Evolutionary conservation across 768 basidiomycete genomes (phyloP), one percentile per base, ranked within the genome.

Genomic region (Tubosaeta sp.): DNA sequence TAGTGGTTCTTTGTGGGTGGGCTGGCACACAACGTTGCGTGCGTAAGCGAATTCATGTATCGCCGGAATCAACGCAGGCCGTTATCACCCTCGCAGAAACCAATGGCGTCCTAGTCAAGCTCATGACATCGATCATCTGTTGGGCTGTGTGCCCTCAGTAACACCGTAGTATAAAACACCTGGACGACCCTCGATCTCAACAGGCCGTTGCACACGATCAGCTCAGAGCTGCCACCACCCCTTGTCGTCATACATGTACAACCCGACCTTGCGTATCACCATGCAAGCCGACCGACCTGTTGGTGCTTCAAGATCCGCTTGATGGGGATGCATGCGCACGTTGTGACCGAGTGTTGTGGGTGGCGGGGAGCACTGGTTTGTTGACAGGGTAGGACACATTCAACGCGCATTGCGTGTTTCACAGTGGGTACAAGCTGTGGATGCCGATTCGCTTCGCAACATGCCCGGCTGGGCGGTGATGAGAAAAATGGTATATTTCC

Each of bases 131-230:
- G 54, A 57, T 54, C 49, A 41, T 42, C 39, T 18, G 34, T 16
- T 45, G 19, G 56, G 63, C 61, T 54, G 55, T 55, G 64, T 52
- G 19, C 3, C 8, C 46, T 42, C 48, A 42, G 47, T 35, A 42
- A 51, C 40, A 34, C 56, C 24, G 35, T 24, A 39, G 43, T 46
- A 40, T 51, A 48, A 51, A 44, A 21, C n/a, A 2, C 19, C 29
- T 44, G 38, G 48, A 55, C 52, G 48, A 46, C 43, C 24, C 32
- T 50, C 12, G 27, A 29, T 38, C 19, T 39, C 14, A 47, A 39
- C 13, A 16, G 36, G n/a, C 40, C 48, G 40, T 24, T n/a, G 44
- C 44, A 54, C 46, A 52, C 30, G 55, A 50, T 54, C 39, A 18
- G 44, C 49, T 46, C 32, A 31, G 31, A 54, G 54, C 51, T 54